Base-by-base conservation (phyloP, 2,329 filamentous ascomycete genomes). In the Colletotrichum somersetense region DNA sequence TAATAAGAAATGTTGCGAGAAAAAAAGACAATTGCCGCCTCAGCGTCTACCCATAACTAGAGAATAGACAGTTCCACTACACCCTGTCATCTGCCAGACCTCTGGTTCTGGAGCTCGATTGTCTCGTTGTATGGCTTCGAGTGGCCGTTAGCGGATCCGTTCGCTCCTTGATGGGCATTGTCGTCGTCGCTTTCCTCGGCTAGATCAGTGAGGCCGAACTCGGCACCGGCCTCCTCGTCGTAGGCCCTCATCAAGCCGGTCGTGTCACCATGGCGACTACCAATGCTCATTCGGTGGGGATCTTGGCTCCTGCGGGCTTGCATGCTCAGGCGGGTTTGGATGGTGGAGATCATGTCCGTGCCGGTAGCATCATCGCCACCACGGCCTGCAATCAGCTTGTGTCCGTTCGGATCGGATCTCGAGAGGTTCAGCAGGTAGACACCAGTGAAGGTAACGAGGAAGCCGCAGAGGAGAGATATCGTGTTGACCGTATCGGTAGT, bases 371-470 rank as follows among this genome's bases (percentile, higher is more conserved):
- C 94, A 62, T 91, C 88, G 71, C 89, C 88, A 75, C 87, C 80
- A 57, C 84, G 91, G 66, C 89, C 88, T 65, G 89, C 88, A 46
- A 93, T 85, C 75, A 92, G 81, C 71, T 88, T 89, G 70, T 87
- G 90, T 63, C 95, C 95, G 78, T 97, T 91, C 1, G 96, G 95
- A 78, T 99, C 96, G 75, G 91, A 89, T 78, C 96, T 92, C 0
- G 96, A 98, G n/a, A 99, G 90, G 79, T 98, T 98, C 76, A 98
- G 89, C 7, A 98, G 89, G 82, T 98, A 98, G 65, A 98, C 96
- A 38, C 96, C 96, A 3, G 95, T 93, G 81, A 98, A 98, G 73
- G 97, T 98, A 75, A 96, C 91, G 71, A 98, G 89, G 84, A 98
- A 98, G 71, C 96, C 96, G 80, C 93, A 96, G 63, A 98, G 88